These are phyloP conservation scores for Penicillium sp. DNA, from an alignment of 2,329 filamentous ascomycete genomes.

Conservation along the genomic window DNA sequence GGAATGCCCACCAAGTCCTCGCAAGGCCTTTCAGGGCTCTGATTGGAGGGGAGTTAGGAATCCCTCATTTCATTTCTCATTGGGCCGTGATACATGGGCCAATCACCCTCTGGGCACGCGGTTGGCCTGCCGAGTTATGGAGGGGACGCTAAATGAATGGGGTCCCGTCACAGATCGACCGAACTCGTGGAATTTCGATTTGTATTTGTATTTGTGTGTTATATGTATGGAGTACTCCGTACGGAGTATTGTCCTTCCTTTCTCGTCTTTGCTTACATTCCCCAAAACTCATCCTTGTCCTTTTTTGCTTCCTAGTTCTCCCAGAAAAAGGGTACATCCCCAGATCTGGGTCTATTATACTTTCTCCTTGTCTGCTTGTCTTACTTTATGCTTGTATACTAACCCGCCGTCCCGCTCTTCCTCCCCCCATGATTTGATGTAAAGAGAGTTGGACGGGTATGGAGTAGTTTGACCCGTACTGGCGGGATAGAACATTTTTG, in stretches of 20 bases:
- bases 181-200: conserved; percentile 2
- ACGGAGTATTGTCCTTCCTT: neutral
- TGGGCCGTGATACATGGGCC: conserved; percentile 3
- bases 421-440: neutral
- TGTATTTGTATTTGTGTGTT: neutral
- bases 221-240: neutral
- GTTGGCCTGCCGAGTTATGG: conserved; percentile 13
- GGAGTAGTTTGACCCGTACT: neutral
- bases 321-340: neutral
- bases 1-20: conserved; percentile 7
- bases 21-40: conserved; percentile 8
- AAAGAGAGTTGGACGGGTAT: neutral
- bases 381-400: neutral
- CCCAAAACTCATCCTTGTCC: neutral
- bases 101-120: conserved; percentile 7
- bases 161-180: conserved; percentile 10
- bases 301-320: neutral
- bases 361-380: neutral
- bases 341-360: neutral
- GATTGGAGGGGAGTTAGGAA: conserved; percentile 14
- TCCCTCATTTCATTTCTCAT: conserved; percentile 17
- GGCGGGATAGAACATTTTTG: neutral
- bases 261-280: neutral
- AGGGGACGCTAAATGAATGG: conserved; percentile 14
- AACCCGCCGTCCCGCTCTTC: neutral